Percentiles rank a stretch among this genome's conserved stretches.
Evolutionary conservation across 2,329 filamentous ascomycete genomes (phyloP).

Genomic region (Aspergillus pseudoterreus): DNA sequence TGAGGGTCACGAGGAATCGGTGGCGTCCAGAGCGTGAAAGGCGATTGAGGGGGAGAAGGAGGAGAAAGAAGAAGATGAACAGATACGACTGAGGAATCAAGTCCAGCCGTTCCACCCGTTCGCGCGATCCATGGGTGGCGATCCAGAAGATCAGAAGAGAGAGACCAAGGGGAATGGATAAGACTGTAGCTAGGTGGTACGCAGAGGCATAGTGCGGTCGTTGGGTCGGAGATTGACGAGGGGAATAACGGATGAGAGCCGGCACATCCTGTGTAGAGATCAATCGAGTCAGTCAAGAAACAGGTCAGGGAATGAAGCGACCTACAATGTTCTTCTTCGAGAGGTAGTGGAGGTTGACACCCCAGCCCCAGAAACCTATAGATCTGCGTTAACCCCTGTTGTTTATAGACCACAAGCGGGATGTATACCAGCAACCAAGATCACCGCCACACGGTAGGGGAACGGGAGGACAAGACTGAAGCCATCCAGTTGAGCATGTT

Average conservation of each 20-base stretch:
- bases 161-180: constrained; percentile 66
- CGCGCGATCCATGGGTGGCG: constrained; percentile 66
- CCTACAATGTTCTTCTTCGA: constrained; percentile 69
- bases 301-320: constrained; percentile 3
- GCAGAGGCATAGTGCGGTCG: constrained; percentile 74
- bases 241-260: constrained; percentile 78
- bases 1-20: constrained; percentile 71
- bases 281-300: constrained; percentile 15
- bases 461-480: constrained; percentile 85
- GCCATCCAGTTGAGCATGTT: constrained; percentile 60
- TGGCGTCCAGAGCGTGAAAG: constrained; percentile 67
- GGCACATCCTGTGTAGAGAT: constrained; percentile 65
- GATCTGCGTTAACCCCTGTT: background rate
- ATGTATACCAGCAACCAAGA: constrained; percentile 73
- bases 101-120: constrained; percentile 72
- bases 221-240: constrained; percentile 66
- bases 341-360: constrained; percentile 84
- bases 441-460: constrained; percentile 82
- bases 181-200: constrained; percentile 77
- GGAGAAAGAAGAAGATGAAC: constrained; percentile 64
- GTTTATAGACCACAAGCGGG: background rate
- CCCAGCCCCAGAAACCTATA: constrained; percentile 91
- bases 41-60: constrained; percentile 68
- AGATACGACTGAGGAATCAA: constrained; percentile 85
- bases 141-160: constrained; percentile 82